These are phyloP conservation scores for Pleodorina starrii DNA, from an alignment of 139 green algal genomes.

Conservation along the genomic window DNA sequence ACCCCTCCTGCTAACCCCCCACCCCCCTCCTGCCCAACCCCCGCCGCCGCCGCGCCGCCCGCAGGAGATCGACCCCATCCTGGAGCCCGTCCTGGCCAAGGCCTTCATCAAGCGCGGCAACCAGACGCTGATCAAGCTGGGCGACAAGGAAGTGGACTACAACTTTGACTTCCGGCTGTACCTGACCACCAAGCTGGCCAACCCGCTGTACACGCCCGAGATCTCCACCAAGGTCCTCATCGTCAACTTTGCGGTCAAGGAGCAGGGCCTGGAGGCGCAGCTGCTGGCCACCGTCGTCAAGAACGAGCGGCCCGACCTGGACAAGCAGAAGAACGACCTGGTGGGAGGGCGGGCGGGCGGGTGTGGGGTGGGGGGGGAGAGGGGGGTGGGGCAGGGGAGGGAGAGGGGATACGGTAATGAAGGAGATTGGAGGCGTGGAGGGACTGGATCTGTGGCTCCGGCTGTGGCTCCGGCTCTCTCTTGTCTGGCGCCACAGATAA, in stretches of 20 bases:
- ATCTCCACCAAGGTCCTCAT: slow-evolving; percentile 87
- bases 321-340: slow-evolving; percentile 93
- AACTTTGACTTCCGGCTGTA: slow-evolving; percentile 90
- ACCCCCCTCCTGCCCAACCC: not conserved
- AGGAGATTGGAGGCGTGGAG: too few relatives aligned
- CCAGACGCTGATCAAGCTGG: slow-evolving; percentile 84
- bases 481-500: too few relatives aligned
- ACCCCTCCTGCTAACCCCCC: not conserved
- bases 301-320: slow-evolving; percentile 85
- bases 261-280: slow-evolving; percentile 89
- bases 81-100: slow-evolving; percentile 87
- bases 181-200: slow-evolving; percentile 91
- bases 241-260: slow-evolving; percentile 88
- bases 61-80: slow-evolving; percentile 86
- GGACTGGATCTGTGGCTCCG: too few relatives aligned
- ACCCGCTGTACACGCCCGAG: slow-evolving; percentile 92
- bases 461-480: too few relatives aligned
- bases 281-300: slow-evolving; percentile 87
- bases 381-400: too few relatives aligned
- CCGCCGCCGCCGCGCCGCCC: slow-evolving; percentile 28
- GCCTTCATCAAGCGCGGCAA: slow-evolving; percentile 87
- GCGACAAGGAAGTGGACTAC: slow-evolving; percentile 90
- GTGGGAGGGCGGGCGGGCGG: slow-evolving; percentile 24
- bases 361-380: too few relatives aligned
- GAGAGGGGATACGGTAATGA: too few relatives aligned